Base-by-base conservation (phyloP, 1,284 basidiomycete genomes). In the Puccinia brachypodii region DNA sequence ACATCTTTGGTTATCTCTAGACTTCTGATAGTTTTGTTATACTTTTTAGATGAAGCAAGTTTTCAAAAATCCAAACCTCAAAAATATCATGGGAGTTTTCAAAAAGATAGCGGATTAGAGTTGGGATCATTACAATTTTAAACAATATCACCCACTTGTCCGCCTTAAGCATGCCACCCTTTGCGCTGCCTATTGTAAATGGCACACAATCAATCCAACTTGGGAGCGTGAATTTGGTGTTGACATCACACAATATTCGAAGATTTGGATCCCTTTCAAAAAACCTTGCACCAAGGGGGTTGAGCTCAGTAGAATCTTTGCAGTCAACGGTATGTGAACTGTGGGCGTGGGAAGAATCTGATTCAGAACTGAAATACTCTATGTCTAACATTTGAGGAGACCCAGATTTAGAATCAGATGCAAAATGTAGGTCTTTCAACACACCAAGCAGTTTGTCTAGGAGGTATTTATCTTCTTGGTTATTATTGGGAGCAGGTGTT, bases 181-280 rank as follows among this genome's bases (percentile, higher is more conserved):
- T 76, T 0, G 58, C 44, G 16, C 16, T n/a, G 31, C 75, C 75
- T 25, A 76, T 25, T 25, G 75, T 76, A 19, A 38, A 40, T 31
- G 75, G 75, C n/a, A 76, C 58, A n/a, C 75, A 16, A 25, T 60
- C 75, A 66, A 76, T 76, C 58, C 60, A 64, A 31, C 53, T 60
- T 66, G 75, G 75, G 13, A 76, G 60, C 0, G 6, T 0, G 8
- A 78, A 50, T 19, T 68, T 38, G 4, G 16, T 31, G 11, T 53
- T 56, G 33, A 78, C 47, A 0, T 56, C 33, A 2, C 47, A 25
- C 28, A 72, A 47, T 36, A 28, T 33, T 36, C 36, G 47, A 36
- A 72, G 69, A 22, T 72, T 36, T n/a, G 50, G 13, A 0, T 22
- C 25, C 44, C 71, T 71, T 0, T 8, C 44, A 40, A 78, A 78